Evolutionary conservation across 1,284 basidiomycete species (phyloP).

Genomic region (Schizophyllum amplum): DNA sequence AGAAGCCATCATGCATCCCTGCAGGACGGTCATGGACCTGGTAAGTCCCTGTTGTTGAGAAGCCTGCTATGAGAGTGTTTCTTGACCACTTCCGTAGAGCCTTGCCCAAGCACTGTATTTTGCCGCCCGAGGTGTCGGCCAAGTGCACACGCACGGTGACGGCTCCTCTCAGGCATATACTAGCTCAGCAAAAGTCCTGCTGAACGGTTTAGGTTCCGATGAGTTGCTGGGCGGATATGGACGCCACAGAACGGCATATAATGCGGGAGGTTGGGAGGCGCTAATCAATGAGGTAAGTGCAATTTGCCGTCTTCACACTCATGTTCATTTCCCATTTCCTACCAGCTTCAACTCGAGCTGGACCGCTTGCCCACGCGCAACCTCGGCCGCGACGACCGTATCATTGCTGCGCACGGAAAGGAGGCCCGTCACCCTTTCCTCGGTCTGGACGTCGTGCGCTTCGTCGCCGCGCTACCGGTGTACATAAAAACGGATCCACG

Average conservation of each 20-base stretch:
- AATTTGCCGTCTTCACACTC: background rate
- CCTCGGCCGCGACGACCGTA: conserved; percentile 88
- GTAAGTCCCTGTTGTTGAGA: too few species aligned
- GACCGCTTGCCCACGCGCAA: conserved; percentile 86
- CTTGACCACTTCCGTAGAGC: conserved; percentile 44
- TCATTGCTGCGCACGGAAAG: conserved; percentile 83
- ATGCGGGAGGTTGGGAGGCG: conserved; percentile 56
- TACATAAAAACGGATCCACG: conserved; percentile 75
- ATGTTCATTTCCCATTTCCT: too few species aligned
- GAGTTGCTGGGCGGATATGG: conserved; percentile 94
- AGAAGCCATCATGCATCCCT: conserved; percentile 75
- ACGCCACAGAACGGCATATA: conserved; percentile 78
- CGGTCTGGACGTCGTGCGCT: conserved; percentile 69
- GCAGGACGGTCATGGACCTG: conserved; percentile 86
- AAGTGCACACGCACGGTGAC: conserved; percentile 30
- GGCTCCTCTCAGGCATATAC: conserved; percentile 45
- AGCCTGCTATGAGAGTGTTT: background rate
- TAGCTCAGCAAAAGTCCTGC: conserved; percentile 73
- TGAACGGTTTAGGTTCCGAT: conserved; percentile 93
- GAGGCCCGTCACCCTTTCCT: conserved; percentile 91
- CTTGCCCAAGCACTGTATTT: conserved; percentile 91
- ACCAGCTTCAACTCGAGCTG: conserved; percentile 85
- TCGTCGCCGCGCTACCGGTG: conserved; percentile 69
- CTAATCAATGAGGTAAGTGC: conserved; percentile 70
- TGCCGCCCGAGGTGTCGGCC: conserved; percentile 74